phyloP scores from a whole-genome alignment of 805 yeast species.

The Lachancea waltii region DNA sequence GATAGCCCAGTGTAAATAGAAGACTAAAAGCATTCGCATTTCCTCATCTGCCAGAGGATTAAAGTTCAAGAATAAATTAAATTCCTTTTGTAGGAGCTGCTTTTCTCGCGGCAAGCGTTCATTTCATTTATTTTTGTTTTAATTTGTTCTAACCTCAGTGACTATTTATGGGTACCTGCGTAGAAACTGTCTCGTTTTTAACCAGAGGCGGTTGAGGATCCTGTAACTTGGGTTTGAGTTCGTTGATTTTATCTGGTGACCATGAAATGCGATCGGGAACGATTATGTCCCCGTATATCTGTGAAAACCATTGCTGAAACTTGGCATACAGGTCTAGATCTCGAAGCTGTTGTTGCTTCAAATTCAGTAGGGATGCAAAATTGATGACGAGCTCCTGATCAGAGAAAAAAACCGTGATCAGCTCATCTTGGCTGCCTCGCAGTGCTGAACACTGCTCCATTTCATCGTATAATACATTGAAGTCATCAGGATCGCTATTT shows the following conservation, averaged over 20 bases:
- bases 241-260: conserved; percentile 9
- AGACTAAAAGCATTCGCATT: conserved; percentile 3
- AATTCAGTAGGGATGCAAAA: conserved; percentile 24
- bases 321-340: conserved; percentile 19
- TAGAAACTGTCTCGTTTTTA: no score
- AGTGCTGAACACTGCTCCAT: conserved; percentile 20
- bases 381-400: conserved; percentile 25
- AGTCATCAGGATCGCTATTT: conserved; percentile 13
- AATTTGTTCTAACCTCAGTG: no score
- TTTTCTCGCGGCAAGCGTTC: no score
- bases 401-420: conserved; percentile 22
- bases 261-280: conserved; percentile 18
- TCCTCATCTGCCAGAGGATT: not conserved
- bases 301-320: conserved; percentile 19
- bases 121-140: no score
- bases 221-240: not conserved
- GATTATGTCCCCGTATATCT: conserved; percentile 20
- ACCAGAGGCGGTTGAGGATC: not conserved
- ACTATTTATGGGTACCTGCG: no score
- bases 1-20: conserved; percentile 17
- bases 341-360: conserved; percentile 17
- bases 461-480: conserved; percentile 26
- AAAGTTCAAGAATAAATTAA: no score
- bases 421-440: conserved; percentile 25
- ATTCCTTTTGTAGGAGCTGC: no score